These are phyloP conservation scores for Entomortierella beljakovae DNA, from an alignment of 192 early-diverging fungal species.

Conservation along the genomic window DNA sequence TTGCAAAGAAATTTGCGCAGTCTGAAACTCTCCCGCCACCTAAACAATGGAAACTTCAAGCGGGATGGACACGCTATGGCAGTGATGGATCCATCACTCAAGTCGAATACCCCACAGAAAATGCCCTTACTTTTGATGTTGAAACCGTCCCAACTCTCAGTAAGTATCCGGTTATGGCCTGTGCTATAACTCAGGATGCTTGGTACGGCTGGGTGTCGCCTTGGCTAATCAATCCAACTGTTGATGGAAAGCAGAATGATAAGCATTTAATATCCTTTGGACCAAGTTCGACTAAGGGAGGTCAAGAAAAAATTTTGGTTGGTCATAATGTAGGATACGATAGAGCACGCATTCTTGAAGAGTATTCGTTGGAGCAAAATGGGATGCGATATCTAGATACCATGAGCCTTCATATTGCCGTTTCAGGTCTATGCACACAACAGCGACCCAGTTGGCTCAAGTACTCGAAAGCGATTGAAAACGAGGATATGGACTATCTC, in stretches of 20 bases:
- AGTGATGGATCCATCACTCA: constrained; percentile 37
- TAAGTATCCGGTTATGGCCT: constrained; percentile 84
- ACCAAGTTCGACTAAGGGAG: constrained; percentile 5
- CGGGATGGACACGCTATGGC: constrained; percentile 90
- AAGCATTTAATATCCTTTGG: constrained; percentile 48
- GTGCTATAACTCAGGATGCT: constrained; percentile 72
- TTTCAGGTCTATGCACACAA: constrained; percentile 89
- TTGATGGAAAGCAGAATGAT: constrained; percentile 26
- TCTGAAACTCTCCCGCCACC: constrained; percentile 57
- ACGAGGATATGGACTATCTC: constrained; percentile 59
- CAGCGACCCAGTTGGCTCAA: constrained; percentile 86
- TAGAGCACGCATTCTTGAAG: constrained; percentile 87
- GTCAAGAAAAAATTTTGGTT: constrained; percentile 61
- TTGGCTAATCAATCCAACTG: constrained; percentile 58
- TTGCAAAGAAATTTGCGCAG: constrained; percentile 63
- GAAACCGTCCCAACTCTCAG: constrained; percentile 80
- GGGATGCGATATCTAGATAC: constrained; percentile 86
- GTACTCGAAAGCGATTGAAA: constrained; percentile 68
- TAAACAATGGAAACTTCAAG: constrained; percentile 62
- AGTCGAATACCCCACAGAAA: constrained; percentile 69
- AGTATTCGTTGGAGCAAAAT: constrained; percentile 75
- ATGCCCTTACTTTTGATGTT: constrained; percentile 86
- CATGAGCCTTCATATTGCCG: constrained; percentile 91
- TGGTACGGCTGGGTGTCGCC: constrained; percentile 98
- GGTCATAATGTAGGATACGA: constrained; percentile 97